A percentile compares a stretch with the other conserved stretches of the same genome.
Evolutionary conservation across 306 rosid genomes (phyloP).

Genomic region (Gastrolobium villosum): DNA sequence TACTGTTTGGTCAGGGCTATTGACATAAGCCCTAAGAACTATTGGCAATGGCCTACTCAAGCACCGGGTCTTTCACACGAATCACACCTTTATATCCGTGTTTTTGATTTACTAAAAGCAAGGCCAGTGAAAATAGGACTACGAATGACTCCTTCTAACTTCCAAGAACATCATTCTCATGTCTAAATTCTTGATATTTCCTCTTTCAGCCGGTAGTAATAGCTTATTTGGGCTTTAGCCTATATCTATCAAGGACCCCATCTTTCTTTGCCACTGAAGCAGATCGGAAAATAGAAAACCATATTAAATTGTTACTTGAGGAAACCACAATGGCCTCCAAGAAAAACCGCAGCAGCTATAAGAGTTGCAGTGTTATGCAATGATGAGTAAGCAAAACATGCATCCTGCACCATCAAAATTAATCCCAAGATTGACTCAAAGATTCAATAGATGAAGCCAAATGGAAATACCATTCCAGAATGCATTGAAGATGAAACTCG

Average conservation of each 20-base stretch:
- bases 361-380: background rate
- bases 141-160: slow-evolving; percentile 17
- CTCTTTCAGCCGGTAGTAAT: background rate
- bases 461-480: slow-evolving; percentile 86
- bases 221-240: background rate
- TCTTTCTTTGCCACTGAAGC: slow-evolving; percentile 25
- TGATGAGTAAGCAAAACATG: slow-evolving; percentile 21
- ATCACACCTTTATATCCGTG: slow-evolving; percentile 12
- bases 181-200: background rate
- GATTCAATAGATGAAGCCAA: slow-evolving; percentile 13
- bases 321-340: slow-evolving; percentile 15
- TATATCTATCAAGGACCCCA: background rate
- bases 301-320: background rate
- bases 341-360: slow-evolving; percentile 24
- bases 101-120: slow-evolving; percentile 19
- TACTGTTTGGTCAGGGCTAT: background rate
- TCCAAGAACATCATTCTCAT: slow-evolving; percentile 8
- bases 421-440: slow-evolving; percentile 32
- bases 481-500: slow-evolving; percentile 96
- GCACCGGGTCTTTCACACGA: background rate
- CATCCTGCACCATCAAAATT: slow-evolving; percentile 17
- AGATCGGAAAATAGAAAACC: background rate
- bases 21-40: background rate
- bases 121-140: background rate
- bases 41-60: slow-evolving; percentile 29